Evolutionary conservation across 345 rosid species (phyloP), one percentile per base, ranked within the genome.

Genomic region (Cardamine resedifolia): DNA sequence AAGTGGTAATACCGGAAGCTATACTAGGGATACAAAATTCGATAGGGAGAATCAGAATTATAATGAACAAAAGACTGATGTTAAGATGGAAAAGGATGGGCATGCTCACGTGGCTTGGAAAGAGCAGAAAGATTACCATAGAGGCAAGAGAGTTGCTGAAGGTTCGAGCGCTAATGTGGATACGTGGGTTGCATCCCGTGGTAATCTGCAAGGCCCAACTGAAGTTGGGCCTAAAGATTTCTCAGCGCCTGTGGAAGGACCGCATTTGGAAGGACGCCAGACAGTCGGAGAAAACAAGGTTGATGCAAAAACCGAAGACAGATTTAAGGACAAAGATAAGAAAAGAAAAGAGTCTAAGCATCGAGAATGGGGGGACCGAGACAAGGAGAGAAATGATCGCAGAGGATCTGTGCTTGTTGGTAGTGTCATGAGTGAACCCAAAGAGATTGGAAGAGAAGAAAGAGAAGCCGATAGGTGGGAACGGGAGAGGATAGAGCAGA

Each of bases 381-480:
- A 96, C 49, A 96, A 87, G 82, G 98, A 96, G 62, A 87, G 89
- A 85, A 84, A 75, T 61, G 99, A 96, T 20, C 86, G 94, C 4
- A 84, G 91, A 83, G 82, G 82, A 76, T 79, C 69, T 53, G 26
- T 83, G 62, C 92, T 80, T 64, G 80, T 77, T 61, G 87, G 84
- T 74, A 85, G 79, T 78, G 82, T 77, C 61, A 73, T 78, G 52
- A 70, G 65, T 43, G 99, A 91, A 67, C 73, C 77, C 19, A 91
- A 87, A 72, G 99, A 95, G 66, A 71, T 79, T 57, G 77, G 60
- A 14, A 88, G 86, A 77, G 96, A 90, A 72, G 97, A 95, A 60
- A 85, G 85, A 70, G 99, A 96, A 75, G 57, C 85, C 10, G 99
- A 92, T 64, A 88, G 85, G 83, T 85, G 87, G 96, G 99, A 95